Conservation (phyloP, 1,284 basidiomycete genomes). For the Malassezia japonica region DNA sequence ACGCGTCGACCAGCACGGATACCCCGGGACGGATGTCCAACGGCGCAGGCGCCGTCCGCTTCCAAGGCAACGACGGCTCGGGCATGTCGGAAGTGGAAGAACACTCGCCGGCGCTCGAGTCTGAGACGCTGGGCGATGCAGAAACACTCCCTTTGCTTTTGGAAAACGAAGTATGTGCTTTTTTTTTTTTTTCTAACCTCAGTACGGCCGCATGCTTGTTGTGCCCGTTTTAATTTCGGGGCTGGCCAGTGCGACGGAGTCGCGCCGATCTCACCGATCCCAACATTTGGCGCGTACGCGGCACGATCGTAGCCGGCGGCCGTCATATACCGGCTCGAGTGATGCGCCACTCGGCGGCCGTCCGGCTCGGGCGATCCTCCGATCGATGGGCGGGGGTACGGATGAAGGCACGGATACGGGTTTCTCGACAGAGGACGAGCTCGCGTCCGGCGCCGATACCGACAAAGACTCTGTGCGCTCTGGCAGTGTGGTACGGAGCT, state of each 20-base stretch:
- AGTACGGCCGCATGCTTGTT: slow-evolving; percentile 11
- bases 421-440: slow-evolving; percentile 15
- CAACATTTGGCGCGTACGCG: not conserved
- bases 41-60: not conserved
- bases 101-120: not conserved
- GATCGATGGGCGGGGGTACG: not conserved
- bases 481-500: no score
- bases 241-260: not conserved
- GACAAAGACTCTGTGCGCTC: slow-evolving; percentile 10
- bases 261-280: not conserved
- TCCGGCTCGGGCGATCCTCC: not conserved
- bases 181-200: not conserved
- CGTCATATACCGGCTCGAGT: slow-evolving; percentile 1
- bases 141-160: not conserved
- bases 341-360: not conserved
- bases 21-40: not conserved
- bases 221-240: not conserved
- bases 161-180: not conserved
- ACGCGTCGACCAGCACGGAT: not conserved
- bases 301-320: slow-evolving; percentile 1
- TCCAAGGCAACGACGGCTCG: not conserved
- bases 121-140: not conserved
- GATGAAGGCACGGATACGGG: slow-evolving; percentile 6
- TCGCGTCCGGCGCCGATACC: slow-evolving; percentile 2
- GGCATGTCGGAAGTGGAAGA: not conserved